A percentile compares a stretch with the other conserved stretches of the same genome.
These are phyloP conservation scores for Mucor sp. DNA, from an alignment of 371 early-diverging fungal species.

Conservation along the genomic window DNA sequence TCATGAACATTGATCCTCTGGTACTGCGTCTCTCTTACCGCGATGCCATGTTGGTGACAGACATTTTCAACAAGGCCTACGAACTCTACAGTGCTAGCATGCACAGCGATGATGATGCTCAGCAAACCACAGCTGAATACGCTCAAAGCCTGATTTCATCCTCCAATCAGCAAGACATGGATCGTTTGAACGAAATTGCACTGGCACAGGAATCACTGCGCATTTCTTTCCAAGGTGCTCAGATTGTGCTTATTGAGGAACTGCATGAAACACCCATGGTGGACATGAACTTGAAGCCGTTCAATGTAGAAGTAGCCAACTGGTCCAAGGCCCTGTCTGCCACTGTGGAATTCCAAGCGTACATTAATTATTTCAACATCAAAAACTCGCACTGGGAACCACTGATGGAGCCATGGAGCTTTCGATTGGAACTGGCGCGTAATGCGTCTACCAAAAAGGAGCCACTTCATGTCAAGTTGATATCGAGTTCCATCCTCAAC, in stretches of 20 bases:
- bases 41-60: constrained; percentile 82
- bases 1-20: constrained; percentile 68
- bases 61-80: constrained; percentile 79
- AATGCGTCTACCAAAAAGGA: constrained; percentile 21
- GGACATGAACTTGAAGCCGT: constrained; percentile 79
- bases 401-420: constrained; percentile 89
- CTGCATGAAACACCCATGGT: constrained; percentile 90
- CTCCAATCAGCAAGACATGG: background rate
- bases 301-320: constrained; percentile 78
- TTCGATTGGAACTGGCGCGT: constrained; percentile 53
- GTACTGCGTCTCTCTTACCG: constrained; percentile 78
- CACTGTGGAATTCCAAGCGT: constrained; percentile 69
- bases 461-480: constrained; percentile 59
- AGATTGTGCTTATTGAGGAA: constrained; percentile 91
- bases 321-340: constrained; percentile 86
- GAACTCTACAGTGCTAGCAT: constrained; percentile 50
- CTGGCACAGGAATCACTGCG: constrained; percentile 47
- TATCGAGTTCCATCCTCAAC: constrained; percentile 81
- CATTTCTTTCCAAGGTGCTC: constrained; percentile 72
- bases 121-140: background rate
- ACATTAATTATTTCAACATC: constrained; percentile 91
- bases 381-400: constrained; percentile 99
- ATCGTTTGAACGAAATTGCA: constrained; percentile 9
- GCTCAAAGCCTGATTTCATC: constrained; percentile 6
- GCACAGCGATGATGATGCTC: background rate